Conservation (phyloP, 768 basidiomycete genomes). For the Rhodotorula toruloides region DNA sequence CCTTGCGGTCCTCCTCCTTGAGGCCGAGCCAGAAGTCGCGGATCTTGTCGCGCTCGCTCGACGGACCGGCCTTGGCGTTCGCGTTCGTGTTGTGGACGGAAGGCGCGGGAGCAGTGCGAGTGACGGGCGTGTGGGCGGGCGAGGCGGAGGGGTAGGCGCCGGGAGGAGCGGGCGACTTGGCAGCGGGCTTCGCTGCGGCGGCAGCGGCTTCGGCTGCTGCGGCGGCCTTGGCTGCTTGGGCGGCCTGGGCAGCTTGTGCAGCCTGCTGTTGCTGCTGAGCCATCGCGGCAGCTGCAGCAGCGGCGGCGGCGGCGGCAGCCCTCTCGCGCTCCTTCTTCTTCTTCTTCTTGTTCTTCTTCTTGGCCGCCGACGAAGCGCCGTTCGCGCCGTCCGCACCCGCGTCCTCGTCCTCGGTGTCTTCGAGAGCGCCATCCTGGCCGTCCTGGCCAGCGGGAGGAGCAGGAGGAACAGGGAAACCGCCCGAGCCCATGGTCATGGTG, state of each 20-base stretch:
- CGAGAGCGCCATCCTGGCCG: background rate
- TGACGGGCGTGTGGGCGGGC: constrained; percentile 19
- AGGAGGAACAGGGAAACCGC: constrained; percentile 16
- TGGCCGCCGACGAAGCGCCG: constrained; percentile 42
- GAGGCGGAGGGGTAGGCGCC: constrained; percentile 28
- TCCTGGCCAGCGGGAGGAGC: background rate
- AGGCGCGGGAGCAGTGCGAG: constrained; percentile 10
- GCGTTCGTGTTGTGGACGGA: constrained; percentile 27
- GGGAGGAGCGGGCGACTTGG: constrained; percentile 17
- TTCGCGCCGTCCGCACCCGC: constrained; percentile 2
- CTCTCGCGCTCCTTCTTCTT: constrained; percentile 37
- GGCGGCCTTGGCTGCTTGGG: background rate
- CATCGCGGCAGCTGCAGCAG: constrained; percentile 16
- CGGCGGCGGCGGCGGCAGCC: constrained; percentile 14
- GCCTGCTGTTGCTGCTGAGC: background rate
- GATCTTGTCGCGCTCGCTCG: constrained; percentile 80
- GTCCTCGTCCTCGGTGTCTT: constrained; percentile 36
- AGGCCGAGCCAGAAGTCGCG: constrained; percentile 96
- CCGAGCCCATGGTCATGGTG: constrained; percentile 27
- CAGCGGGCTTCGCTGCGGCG: background rate
- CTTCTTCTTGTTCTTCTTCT: constrained; percentile 57
- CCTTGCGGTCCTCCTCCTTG: constrained; percentile 81
- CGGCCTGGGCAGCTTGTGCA: background rate
- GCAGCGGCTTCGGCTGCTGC: constrained; percentile 29
- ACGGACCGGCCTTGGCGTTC: constrained; percentile 38